Base-by-base conservation (phyloP, 208 protist species). In the Acanthamoeba healyi region DNA sequence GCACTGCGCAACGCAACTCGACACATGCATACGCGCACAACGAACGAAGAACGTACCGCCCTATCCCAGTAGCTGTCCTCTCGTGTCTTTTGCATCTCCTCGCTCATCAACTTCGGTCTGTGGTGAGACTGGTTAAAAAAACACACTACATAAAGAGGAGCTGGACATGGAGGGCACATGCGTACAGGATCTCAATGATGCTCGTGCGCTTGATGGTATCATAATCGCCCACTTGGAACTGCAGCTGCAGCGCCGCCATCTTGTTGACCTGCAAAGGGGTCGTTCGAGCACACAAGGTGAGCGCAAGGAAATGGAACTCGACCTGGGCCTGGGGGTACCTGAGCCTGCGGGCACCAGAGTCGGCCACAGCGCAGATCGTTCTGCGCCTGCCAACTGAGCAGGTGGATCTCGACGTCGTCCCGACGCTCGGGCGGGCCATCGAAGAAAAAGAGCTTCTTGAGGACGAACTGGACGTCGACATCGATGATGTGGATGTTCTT, bases 381-480 rank as follows among this genome's bases (percentile, higher is more conserved):
- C 38, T 81, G 72, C 38, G 72, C 72, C 72, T 81, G 72, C 14
- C 40, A 49, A 15, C 9, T 9, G 34, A 81, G 72, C 34, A 81
- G 72, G 22, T 81, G 15, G 38, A 40, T 12, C 26, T 81, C 72
- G 22, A 81, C 72, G 34, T 12, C 38, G 40, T 81, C 36, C 40
- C 14, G 14, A 6, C 5, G 7, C 15, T 24, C 19, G 14, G 17
- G 22, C 22, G 10, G 34, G 14, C 22, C 22, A 6, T 44, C 72
- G 38, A 81, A 51, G 72, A 81, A 81, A 15, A 46, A 49, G 14
- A 51, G 72, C 72, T 81, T 81, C 40, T 81, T 81, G 14, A 81
- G 40, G 22, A 81, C 34, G 26, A 81, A 81, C 38, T 29, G 72
- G 5, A 81, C 38, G 40, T 40, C 72, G 40, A 81, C 40, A 32